Base-by-base conservation (phyloP, 495 filamentous ascomycete species). In the Paragyromitra xinjiangensis region DNA sequence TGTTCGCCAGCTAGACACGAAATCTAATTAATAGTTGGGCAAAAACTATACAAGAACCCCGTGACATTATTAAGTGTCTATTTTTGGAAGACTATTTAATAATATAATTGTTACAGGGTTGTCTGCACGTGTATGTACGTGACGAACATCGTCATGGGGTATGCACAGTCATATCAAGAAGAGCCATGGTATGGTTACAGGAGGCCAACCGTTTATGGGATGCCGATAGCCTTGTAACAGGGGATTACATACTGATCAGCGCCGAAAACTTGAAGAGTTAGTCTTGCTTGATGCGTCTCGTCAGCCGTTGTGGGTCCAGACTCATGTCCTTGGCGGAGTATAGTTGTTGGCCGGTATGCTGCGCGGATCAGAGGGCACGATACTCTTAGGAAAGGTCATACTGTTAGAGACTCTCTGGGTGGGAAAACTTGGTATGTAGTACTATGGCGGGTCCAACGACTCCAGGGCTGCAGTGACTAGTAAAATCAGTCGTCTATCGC, bases 361-460 rank as follows among this genome's bases (percentile, higher is more conserved):
- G 44, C 16, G 6, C 12, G 61, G 7, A 45, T 19, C 6, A 45
- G 37, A 64, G 61, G 37, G 39, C 29, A 34, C 59, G 59, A 63
- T n/a, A 69, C 51, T 24, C 7, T 44, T 14, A 19, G 26, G 61
- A 64, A 26, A 59, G 67, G 24, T 42, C 53, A 59, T n/a, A n/a
- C 59, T 44, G 34, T 53, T 53, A 39, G 39, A 53, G 50, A 55
- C 51, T 69, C 42, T 34, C 44, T 39, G 39, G 58, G 37, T 45
- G 45, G 11, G 61, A 44, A 64, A 64, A 64, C 61, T 39, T 64
- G 61, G 55, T 26, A 58, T 58, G 67, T 69, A 69, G 48, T 51
- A 67, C 53, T 39, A 16, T 24, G 44, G 50, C 59, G 39, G 53
- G 67, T 16, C 48, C 19, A 51, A 44, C 48, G 29, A 68, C 48